Evolutionary conservation across 2,329 filamentous ascomycete genomes (phyloP), one percentile per base, ranked within the genome.

Genomic region (Geoglossum cookeanum): DNA sequence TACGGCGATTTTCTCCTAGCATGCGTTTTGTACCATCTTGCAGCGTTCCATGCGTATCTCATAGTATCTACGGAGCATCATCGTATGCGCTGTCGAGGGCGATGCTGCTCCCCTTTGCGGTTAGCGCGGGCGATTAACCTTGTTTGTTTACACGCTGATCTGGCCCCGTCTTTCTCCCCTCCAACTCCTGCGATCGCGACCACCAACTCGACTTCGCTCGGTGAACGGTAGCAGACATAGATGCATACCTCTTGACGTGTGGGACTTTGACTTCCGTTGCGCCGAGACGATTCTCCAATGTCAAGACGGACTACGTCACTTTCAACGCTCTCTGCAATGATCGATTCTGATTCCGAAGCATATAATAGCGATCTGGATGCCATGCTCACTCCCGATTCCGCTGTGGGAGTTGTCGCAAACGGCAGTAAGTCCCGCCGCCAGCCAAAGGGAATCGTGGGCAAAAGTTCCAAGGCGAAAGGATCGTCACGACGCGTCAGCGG

Each of bases 341-440:
- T 55, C 15, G 54, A 55, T 17, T 45, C 54, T n/a, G 54, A 44
- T 39, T 55, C 17, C 29, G 47, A 58, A 22, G 32, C 30, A 29
- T 39, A 27, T 22, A 45, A 70, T 60, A 69, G 71, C 62, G 69
- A 72, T 58, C 65, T 66, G 63, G 65, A 69, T 57, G 63, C 66
- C 54, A 67, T 68, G 54, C 66, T 65, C 4, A 71, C 68, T 15
- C 68, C 68, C 17, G 69, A 71, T 55, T 70, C 70, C n/a, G 68
- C 67, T 58, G 63, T 65, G 35, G 70, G 71, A 60, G 71, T 69
- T 64, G 64, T 64, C 57, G 65, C 64, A 9, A 65, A 66, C 61
- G 57, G 66, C 65, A 61, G 70, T 68, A 62, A 57, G 13, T 15
- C 32, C 11, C 35, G 15, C 17, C 55, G 57, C 39, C 48, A 54